Base-by-base conservation (phyloP, 1,139 yeast species). In the Saccharomycopsis hybrid region DNA sequence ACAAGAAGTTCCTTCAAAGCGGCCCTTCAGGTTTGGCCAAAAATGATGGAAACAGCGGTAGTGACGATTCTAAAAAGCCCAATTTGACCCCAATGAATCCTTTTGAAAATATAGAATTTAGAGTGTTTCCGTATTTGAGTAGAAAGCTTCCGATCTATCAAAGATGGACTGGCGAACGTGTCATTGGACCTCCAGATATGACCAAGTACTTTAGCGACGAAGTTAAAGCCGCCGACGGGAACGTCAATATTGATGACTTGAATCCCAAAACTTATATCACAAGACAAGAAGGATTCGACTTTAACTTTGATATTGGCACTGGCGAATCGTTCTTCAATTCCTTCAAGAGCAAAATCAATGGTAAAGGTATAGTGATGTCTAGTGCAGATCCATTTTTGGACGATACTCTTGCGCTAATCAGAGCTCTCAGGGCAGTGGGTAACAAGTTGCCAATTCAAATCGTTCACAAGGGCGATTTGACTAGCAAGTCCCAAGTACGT, bases 301-400 rank as follows among this genome's bases (percentile, higher is more conserved):
- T 5, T 7, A 28, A 40, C 24, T 5, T 33, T 13, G 50, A 41
- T 30, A 37, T 49, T 24, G 35, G 29, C 13, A 8, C 18, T 24
- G 13, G 33, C 5, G 40, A 44, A 33, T 39, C 46, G 24, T 47
- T 48, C 25, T 36, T 51, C 33, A 44, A 41, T 33, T 56, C 63
- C 32, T 66, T 68, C 52, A 74, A 70, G 55, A 59, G 65, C 29
- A 51, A 61, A 4, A 61, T 69, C 38, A 69, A 66, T 48, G 81
- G 80, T 1, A 70, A 63, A 57, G 83, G 83, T 38, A 62, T 73
- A 31, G 77, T 71, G 1, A 56, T 74, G 31, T 66, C 76, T 2
- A 71, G 72, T 38, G 65, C 66, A 24, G 73, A 73, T 54, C 51
- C 58, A 24, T 76, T 72, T 54, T 67, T 69, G 4, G 68, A 62